Evolutionary conservation across 2,329 filamentous ascomycete genomes (phyloP).

Genomic region (Microcyclosporella mali): DNA sequence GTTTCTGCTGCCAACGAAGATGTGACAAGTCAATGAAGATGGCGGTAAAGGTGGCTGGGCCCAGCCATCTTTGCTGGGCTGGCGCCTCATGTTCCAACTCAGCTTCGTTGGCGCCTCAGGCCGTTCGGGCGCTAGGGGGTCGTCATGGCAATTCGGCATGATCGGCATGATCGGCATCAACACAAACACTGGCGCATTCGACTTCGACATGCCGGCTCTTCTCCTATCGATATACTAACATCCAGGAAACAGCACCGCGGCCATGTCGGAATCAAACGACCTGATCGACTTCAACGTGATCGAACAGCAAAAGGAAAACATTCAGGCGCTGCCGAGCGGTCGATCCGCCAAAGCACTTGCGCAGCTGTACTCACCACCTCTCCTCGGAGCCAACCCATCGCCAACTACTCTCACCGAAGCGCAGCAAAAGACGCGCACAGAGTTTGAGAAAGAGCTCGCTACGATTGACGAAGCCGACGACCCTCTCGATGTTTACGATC

Average conservation of each 20-base stretch:
- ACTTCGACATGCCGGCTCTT: no score
- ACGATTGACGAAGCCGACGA: conserved; percentile 83
- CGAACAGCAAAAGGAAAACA: conserved; percentile 96
- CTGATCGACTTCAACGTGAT: conserved; percentile 75
- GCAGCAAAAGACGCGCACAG: conserved; percentile 71
- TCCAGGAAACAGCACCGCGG: conserved; percentile 2
- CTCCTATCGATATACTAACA: neutral
- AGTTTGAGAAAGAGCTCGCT: conserved; percentile 79
- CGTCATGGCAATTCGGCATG: neutral
- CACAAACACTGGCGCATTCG: neutral
- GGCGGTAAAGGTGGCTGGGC: neutral
- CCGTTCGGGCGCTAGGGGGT: neutral
- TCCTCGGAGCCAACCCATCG: conserved; percentile 29
- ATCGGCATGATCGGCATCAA: neutral
- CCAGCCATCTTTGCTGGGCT: no score
- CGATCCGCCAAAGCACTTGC: conserved; percentile 85
- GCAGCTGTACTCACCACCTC: conserved; percentile 62
- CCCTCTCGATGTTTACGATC: conserved; percentile 88
- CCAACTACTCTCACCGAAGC: conserved; percentile 68
- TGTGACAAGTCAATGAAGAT: no score
- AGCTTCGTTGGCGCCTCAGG: neutral
- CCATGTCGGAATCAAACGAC: conserved; percentile 38
- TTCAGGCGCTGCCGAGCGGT: conserved; percentile 82
- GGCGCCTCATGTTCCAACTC: neutral
- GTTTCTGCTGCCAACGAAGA: neutral